phyloP scores from a whole-genome alignment of 129 eudicot species.

The Flaveria bidentis region DNA sequence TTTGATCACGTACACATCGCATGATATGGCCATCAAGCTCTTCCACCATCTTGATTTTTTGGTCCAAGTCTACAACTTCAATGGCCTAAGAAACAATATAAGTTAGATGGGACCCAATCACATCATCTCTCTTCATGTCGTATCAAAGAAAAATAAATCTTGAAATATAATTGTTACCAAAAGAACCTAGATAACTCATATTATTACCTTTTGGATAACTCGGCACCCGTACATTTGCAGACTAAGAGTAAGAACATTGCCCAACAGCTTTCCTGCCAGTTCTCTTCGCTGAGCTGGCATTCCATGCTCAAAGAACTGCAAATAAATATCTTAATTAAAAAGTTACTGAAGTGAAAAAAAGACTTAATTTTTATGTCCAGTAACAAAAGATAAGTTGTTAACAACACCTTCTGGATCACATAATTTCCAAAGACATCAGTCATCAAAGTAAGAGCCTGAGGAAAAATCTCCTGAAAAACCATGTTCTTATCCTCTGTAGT shows the following conservation, averaged over 20 bases:
- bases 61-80: conserved; percentile 94
- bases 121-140: neutral
- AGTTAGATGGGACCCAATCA: neutral
- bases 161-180: neutral
- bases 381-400: conserved; percentile 1
- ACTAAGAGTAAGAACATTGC: conserved; percentile 68
- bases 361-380: neutral
- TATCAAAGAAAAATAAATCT: neutral
- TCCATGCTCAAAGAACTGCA: conserved; percentile 83
- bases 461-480: conserved; percentile 85
- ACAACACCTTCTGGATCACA: conserved; percentile 82
- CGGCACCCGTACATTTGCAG: conserved; percentile 84
- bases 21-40: conserved; percentile 88
- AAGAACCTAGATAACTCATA: neutral
- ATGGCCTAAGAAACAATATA: conserved; percentile 52
- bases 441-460: conserved; percentile 87
- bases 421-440: conserved; percentile 96
- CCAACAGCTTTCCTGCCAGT: conserved; percentile 61
- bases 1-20: conserved; percentile 96
- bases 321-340: conserved; percentile 3
- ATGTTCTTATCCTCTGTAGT: conserved; percentile 80
- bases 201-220: conserved; percentile 69
- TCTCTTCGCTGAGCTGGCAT: conserved; percentile 67
- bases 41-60: conserved; percentile 84
- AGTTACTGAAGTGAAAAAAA: neutral